Conservation (phyloP, 768 basidiomycete genomes). For the Naganishia antarctica region DNA sequence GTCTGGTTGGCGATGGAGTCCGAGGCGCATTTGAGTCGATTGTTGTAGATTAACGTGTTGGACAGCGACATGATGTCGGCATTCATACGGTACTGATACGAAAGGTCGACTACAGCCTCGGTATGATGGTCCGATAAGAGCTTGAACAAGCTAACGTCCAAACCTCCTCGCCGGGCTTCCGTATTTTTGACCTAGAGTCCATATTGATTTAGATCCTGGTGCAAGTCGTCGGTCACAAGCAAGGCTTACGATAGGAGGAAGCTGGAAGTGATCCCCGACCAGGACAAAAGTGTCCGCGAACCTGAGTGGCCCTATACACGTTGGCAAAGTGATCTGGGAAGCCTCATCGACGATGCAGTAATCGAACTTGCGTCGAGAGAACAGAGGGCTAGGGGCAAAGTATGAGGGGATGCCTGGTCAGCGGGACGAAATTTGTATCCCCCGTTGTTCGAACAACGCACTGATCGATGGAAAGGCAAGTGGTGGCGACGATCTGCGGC, state of each 20-base stretch:
- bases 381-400: conserved; percentile 63
- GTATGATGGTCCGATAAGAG: conserved; percentile 82
- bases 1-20: conserved; percentile 61
- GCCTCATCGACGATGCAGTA: conserved; percentile 98
- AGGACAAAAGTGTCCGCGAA: conserved; percentile 86
- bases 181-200: conserved; percentile 66
- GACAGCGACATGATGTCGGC: conserved; percentile 87
- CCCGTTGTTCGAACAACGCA: conserved; percentile 51
- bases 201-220: background rate
- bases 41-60: conserved; percentile 77
- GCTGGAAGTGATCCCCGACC: conserved; percentile 95
- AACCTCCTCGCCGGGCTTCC: conserved; percentile 72
- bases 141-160: conserved; percentile 85
- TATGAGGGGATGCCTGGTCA: background rate
- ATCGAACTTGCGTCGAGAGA: conserved; percentile 78
- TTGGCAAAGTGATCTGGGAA: conserved; percentile 92
- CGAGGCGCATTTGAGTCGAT: conserved; percentile 72
- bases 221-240: background rate
- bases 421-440: background rate
- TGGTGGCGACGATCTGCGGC: conserved; percentile 92
- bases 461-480: conserved; percentile 91
- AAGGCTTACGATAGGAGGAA: conserved; percentile 75
- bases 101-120: conserved; percentile 74
- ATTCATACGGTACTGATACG: conserved; percentile 94
- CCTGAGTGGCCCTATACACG: conserved; percentile 85